Percentiles rank a stretch among this genome's conserved stretches.
Conservation (phyloP, 2,329 filamentous ascomycete genomes). For the Xylaria digitata region DNA sequence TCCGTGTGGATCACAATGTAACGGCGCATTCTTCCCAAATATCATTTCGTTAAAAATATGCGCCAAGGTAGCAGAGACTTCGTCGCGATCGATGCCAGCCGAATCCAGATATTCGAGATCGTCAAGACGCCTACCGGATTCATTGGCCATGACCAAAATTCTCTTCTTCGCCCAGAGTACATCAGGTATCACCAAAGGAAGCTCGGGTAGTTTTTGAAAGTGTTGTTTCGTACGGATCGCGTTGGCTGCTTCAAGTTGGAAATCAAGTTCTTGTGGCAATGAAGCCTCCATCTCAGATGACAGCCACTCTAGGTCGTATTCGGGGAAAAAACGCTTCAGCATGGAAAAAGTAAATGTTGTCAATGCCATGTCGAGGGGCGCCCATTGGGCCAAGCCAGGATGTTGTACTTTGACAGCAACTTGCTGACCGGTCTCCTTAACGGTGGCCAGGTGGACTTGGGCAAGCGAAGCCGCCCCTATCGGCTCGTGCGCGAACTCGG, state of each 20-base stretch:
- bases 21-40: constrained; percentile 85
- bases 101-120: constrained; percentile 87
- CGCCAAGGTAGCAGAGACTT: constrained; percentile 90
- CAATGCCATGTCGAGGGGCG: constrained; percentile 84
- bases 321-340: constrained; percentile 92
- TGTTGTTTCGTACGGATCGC: constrained; percentile 82
- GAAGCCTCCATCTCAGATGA: constrained; percentile 93
- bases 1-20: constrained; percentile 97
- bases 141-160: constrained; percentile 94
- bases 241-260: constrained; percentile 85
- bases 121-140: constrained; percentile 87
- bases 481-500: constrained; percentile 80
- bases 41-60: constrained; percentile 99
- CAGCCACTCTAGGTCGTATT: constrained; percentile 97
- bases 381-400: constrained; percentile 88
- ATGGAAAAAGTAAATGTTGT: constrained; percentile 91
- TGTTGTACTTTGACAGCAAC: constrained; percentile 99
- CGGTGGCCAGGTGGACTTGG: constrained; percentile 88
- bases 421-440: constrained; percentile 83
- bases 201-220: constrained; percentile 77
- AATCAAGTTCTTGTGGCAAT: constrained; percentile 91
- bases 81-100: constrained; percentile 90
- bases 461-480: constrained; percentile 94
- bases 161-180: constrained; percentile 90
- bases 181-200: constrained; percentile 88